phyloP scores from a whole-genome alignment of 495 filamentous ascomycete genomes.

The Neurospora sp. region DNA sequence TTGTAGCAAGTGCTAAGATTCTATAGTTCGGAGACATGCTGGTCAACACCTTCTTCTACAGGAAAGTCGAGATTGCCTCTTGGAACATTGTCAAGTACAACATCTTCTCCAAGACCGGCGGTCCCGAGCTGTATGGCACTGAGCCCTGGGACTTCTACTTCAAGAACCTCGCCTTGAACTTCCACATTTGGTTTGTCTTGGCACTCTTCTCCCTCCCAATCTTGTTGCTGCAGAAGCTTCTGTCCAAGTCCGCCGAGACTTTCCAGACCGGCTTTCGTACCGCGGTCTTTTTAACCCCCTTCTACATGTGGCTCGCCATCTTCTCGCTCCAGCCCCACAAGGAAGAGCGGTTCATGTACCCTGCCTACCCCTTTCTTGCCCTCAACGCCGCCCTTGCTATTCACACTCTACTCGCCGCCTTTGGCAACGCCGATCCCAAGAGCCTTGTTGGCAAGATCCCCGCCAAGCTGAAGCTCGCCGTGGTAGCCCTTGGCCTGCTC shows the following conservation, averaged over 20 bases:
- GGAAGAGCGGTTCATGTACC: conserved; percentile 98
- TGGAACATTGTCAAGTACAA: conserved; percentile 96
- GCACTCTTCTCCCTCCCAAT: conserved; percentile 64
- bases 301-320: conserved; percentile 90
- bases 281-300: conserved; percentile 67
- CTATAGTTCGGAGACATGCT: conserved; percentile 41
- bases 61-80: conserved; percentile 63
- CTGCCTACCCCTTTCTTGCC: conserved; percentile 85
- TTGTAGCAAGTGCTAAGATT: conserved; percentile 9
- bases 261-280: conserved; percentile 51
- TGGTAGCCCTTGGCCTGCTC: conserved; percentile 41
- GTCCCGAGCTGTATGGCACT: conserved; percentile 89
- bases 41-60: conserved; percentile 76
- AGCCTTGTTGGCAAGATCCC: conserved; percentile 59
- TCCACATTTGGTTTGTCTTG: conserved; percentile 86
- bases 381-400: conserved; percentile 81
- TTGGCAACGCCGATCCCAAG: conserved; percentile 59
- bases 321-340: conserved; percentile 94
- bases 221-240: conserved; percentile 38
- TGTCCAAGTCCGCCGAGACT: conserved; percentile 30
- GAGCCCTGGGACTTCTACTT: conserved; percentile 98
- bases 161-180: conserved; percentile 84
- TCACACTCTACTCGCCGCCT: conserved; percentile 62
- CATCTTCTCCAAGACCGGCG: conserved; percentile 68
- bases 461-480: conserved; percentile 52